Base-by-base conservation (phyloP, 1,284 basidiomycete species). In the Leucocoprinus gongylophorus region DNA sequence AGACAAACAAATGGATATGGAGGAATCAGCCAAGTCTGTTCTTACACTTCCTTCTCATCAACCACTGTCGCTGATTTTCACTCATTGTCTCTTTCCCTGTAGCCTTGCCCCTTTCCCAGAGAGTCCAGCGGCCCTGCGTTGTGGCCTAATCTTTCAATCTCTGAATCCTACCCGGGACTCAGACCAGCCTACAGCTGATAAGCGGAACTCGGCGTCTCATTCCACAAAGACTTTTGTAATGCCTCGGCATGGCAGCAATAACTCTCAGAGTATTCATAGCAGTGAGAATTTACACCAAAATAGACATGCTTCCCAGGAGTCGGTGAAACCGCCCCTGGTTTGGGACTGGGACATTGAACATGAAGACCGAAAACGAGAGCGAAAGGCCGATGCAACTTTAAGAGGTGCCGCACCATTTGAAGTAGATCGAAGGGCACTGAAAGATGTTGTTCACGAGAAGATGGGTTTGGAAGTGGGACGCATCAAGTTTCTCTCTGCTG, bases 291-390 rank as follows among this genome's bases (percentile, higher is more conserved):
- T 13, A n/a, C 29, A 23, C 18, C 53, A 37, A 48, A 45, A 20
- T 30, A 45, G 13, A 33, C 51, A 46, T 41, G 32, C 35, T 10
- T 48, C 5, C 48, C 23, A 45, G 13, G 37, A 40, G 15, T 23
- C 26, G 33, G 9, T 39, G 17, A 35, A n/a, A n/a, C 54, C 61
- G 21, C 59, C 62, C 12, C 57, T 84, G 39, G 67, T 74, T 60
- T 88, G 85, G 85, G 74, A 80, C 63, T 85, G 83, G 82, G 74
- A 78, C 17, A 58, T 74, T 33, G 85, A 88, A 64, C 81, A 82
- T 53, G 76, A 69, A 29, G 85, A 88, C 63, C 69, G 85, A 45
- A 74, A 69, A 57, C 72, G 67, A 33, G 85, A 88, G 66, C 72
- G 74, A 1, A 75, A 73, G 58, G 78, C 76, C 2, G 85, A 87